phyloP scores from a whole-genome alignment of 257 asterid genomes.

The Nicotiana tomentosiformis region DNA sequence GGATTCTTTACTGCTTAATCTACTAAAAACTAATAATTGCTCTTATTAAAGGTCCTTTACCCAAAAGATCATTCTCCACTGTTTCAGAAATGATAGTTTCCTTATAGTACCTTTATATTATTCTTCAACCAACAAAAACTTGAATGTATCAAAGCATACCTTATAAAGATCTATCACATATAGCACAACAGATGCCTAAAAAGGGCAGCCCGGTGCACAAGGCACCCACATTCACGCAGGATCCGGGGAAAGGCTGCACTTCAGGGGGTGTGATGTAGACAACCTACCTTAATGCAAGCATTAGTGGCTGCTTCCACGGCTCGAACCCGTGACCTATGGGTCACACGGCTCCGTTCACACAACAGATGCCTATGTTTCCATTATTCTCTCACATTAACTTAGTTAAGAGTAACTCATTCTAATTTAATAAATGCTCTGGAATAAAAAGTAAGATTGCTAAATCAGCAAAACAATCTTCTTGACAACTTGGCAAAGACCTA shows the following conservation, averaged over 20 bases:
- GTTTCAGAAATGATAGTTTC: background rate
- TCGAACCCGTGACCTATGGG: too few relatives aligned
- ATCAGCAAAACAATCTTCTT: background rate
- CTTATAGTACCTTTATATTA: background rate
- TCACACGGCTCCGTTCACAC: background rate
- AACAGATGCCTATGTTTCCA: background rate
- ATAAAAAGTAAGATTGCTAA: background rate
- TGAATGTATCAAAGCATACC: background rate
- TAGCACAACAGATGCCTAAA: background rate
- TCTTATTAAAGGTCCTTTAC: background rate
- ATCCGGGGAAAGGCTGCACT: too few relatives aligned
- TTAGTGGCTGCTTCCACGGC: too few relatives aligned
- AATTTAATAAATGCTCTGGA: background rate
- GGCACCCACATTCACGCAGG: too few relatives aligned
- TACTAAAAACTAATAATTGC: background rate
- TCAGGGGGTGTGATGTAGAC: too few relatives aligned
- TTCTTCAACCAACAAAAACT: background rate
- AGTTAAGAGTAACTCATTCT: background rate
- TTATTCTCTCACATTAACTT: background rate
- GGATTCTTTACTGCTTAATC: background rate
- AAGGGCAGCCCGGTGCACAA: too few relatives aligned
- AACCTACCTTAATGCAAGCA: too few relatives aligned
- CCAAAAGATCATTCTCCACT: background rate
- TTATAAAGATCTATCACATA: background rate
- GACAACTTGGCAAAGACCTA: background rate